Percentiles rank a stretch among this genome's conserved stretches.
These are phyloP conservation scores for Xylariaceae sp. DNA, from an alignment of 2,329 filamentous ascomycete genomes.

Conservation along the genomic window DNA sequence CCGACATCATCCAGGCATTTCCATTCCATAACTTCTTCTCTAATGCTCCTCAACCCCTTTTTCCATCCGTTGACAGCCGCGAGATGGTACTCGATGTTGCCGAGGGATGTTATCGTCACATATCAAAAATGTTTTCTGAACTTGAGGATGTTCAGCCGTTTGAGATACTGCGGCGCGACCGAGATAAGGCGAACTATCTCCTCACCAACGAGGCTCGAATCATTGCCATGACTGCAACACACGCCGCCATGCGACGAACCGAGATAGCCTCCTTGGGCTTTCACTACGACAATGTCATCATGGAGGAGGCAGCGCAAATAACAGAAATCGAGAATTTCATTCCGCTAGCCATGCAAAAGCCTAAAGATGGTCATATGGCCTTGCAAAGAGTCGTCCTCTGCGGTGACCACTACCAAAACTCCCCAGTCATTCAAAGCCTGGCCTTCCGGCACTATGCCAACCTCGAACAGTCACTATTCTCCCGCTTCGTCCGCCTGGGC, in stretches of 20 bases:
- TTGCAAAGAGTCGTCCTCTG: constrained; percentile 86
- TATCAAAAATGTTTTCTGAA: constrained; percentile 84
- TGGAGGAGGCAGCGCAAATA: constrained; percentile 98
- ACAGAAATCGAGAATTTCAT: constrained; percentile 98
- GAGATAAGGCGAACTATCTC: constrained; percentile 93
- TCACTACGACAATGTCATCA: constrained; percentile 93
- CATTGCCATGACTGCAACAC: constrained; percentile 96
- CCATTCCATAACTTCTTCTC: constrained; percentile 86
- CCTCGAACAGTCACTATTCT: constrained; percentile 91
- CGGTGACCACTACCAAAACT: constrained; percentile 95
- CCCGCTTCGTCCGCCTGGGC: constrained; percentile 79
- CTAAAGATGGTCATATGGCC: constrained; percentile 62
- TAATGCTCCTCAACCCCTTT: constrained; percentile 79
- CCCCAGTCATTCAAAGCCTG: constrained; percentile 87
- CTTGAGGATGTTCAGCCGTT: constrained; percentile 91
- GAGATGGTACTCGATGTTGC: constrained; percentile 68
- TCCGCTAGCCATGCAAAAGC: constrained; percentile 83
- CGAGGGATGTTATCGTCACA: constrained; percentile 79
- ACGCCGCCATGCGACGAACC: constrained; percentile 86
- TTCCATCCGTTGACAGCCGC: constrained; percentile 57
- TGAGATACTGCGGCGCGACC: constrained; percentile 80
- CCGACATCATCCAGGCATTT: constrained; percentile 65
- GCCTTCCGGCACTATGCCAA: constrained; percentile 94
- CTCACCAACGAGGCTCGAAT: constrained; percentile 94
- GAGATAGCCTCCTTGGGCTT: constrained; percentile 92